Base-by-base conservation (phyloP, 768 basidiomycete genomes). In the Kwoniella sp. region DNA sequence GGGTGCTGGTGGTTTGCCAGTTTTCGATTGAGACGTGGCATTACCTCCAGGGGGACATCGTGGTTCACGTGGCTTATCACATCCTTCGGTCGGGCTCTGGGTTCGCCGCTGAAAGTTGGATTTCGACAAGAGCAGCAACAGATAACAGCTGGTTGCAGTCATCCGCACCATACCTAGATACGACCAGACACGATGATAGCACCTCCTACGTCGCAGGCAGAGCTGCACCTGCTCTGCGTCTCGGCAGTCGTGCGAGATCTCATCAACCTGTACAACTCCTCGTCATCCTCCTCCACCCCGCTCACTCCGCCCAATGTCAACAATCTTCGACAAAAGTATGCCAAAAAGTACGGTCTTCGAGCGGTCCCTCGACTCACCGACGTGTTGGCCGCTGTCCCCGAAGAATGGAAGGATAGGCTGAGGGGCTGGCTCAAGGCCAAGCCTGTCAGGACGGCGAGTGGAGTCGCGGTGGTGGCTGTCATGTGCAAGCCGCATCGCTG, bases 401-500 rank as follows among this genome's bases (percentile, higher is more conserved):
- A 96, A 73, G 92, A 95, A 47, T 90, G 92, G 77, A 91, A 91
- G 76, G 89, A 89, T 62, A 86, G 86, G 5, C 75, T 99, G 19
- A 73, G 96, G 46, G 90, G 91, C 2, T 90, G 86, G 73, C 77
- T 99, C 54, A 86, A 84, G 60, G 93, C 95, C 17, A 82, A 95
- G 60, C 95, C 95, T 17, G 90, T 99, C 47, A 78, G 95, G 57
- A 98, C 93, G 3, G 95, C 95, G 7, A 93, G 90, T 75, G 93
- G 95, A 53, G 92, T 98, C 53, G 95, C 93, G 14, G 93, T 98
- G 20, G 95, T 99, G 12, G 95, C 95, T 8, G 93, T 99, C n/a
- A 99, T 99, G 95, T 93, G 91, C 78, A 99, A 98, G 70, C 95
- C 95, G 1, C 95, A 99, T 79, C 83, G 95, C 47, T 99, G 95